Conservation (phyloP, 345 rosid genomes). For the Acer saccharum region DNA sequence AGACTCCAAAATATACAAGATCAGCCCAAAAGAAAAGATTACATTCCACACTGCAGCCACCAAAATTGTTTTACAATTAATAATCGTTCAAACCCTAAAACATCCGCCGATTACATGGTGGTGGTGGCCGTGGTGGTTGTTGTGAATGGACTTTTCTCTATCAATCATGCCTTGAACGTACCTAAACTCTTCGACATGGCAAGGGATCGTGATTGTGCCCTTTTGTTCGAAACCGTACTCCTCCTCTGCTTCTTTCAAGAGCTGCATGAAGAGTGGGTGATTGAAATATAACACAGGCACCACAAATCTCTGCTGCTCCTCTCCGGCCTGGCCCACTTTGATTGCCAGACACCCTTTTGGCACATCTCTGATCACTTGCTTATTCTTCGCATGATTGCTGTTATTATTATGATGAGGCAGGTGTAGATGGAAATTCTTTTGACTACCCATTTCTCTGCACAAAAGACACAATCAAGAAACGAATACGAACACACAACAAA, state of each 20-base stretch:
- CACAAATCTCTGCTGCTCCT: slow-evolving; percentile 50
- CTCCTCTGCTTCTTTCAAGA: slow-evolving; percentile 58
- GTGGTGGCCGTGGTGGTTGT: slow-evolving; percentile 21
- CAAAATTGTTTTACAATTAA: slow-evolving; percentile 5
- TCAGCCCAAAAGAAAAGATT: too few species aligned
- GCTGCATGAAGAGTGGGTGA: slow-evolving; percentile 65
- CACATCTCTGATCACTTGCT: slow-evolving; percentile 41
- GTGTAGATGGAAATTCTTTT: slow-evolving; percentile 27
- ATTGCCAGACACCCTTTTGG: slow-evolving; percentile 69
- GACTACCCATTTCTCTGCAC: slow-evolving; percentile 37
- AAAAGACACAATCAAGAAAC: background rate
- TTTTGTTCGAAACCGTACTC: slow-evolving; percentile 72
- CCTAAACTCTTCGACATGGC: slow-evolving; percentile 58
- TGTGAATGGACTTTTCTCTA: slow-evolving; percentile 46
- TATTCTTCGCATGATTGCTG: slow-evolving; percentile 18
- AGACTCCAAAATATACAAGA: background rate
- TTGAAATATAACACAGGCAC: slow-evolving; percentile 60
- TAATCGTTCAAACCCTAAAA: slow-evolving; percentile 53
- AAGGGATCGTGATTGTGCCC: slow-evolving; percentile 62
- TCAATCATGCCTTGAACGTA: slow-evolving; percentile 60
- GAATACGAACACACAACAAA: background rate
- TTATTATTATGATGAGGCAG: slow-evolving; percentile 18
- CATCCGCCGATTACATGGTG: slow-evolving; percentile 53
- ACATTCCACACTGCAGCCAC: slow-evolving; percentile 22
- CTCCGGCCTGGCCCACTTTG: slow-evolving; percentile 50